phyloP scores from a whole-genome alignment of 495 filamentous ascomycete genomes.

The Aspergillus haitiensis region DNA sequence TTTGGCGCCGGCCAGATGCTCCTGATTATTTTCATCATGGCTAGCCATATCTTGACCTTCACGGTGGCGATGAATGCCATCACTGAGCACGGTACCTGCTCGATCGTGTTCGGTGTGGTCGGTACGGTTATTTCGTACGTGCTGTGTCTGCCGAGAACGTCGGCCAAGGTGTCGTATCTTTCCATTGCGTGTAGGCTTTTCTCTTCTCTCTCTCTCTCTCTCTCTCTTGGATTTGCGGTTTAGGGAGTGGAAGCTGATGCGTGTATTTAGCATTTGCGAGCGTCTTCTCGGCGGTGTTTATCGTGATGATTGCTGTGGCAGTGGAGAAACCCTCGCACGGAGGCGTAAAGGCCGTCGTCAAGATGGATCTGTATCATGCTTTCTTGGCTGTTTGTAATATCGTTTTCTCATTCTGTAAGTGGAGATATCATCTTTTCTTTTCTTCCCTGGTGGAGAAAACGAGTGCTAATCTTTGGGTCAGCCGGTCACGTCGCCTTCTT shows the following conservation, averaged over 20 bases:
- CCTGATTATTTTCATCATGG: slow-evolving; percentile 72
- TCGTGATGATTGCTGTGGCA: too few relatives aligned
- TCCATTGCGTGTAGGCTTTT: slow-evolving; percentile 59
- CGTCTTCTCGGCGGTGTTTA: too few relatives aligned
- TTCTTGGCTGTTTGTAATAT: too few relatives aligned
- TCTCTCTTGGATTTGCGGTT: too few relatives aligned
- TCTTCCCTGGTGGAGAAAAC: too few relatives aligned
- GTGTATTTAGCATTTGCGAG: too few relatives aligned
- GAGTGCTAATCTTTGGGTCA: slow-evolving; percentile 66
- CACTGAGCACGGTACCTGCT: slow-evolving; percentile 64
- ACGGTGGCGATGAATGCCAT: slow-evolving; percentile 67
- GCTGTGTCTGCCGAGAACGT: slow-evolving; percentile 62
- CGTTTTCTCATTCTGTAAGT: too few relatives aligned
- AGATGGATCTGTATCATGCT: too few relatives aligned
- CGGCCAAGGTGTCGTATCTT: slow-evolving; percentile 58
- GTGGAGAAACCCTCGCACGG: too few relatives aligned
- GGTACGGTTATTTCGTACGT: slow-evolving; percentile 63
- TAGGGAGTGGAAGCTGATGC: too few relatives aligned
- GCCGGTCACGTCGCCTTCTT: slow-evolving; percentile 66
- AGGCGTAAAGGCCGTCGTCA: too few relatives aligned
- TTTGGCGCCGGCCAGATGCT: slow-evolving; percentile 61
- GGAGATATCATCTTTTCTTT: too few relatives aligned
- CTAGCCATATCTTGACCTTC: slow-evolving; percentile 68
- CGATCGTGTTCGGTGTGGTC: slow-evolving; percentile 64
- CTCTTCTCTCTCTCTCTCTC: slow-evolving; percentile 4